phyloP scores from a whole-genome alignment of 331 rosid species.

The Malus hybrid region DNA sequence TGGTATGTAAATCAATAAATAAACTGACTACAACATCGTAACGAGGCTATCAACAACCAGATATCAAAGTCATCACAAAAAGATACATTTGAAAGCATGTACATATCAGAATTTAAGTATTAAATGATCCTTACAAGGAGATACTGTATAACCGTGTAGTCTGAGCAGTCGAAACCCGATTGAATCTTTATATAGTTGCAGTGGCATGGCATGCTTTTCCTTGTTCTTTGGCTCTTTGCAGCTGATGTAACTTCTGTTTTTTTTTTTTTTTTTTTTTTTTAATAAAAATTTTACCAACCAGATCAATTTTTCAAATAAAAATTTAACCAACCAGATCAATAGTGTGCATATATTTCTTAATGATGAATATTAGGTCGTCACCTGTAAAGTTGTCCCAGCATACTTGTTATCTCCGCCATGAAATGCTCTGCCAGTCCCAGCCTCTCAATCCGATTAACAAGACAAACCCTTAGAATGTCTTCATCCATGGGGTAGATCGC shows the following conservation, averaged over 20 bases:
- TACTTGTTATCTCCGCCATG: background rate
- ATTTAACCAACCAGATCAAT: background rate
- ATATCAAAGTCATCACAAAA: too few relatives aligned
- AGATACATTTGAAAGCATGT: too few relatives aligned
- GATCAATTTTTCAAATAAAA: background rate
- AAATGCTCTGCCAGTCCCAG: constrained; percentile 5
- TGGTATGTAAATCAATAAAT: background rate
- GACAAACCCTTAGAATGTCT: background rate
- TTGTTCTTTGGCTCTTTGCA: background rate
- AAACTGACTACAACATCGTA: background rate
- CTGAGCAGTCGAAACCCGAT: constrained; percentile 11
- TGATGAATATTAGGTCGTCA: background rate
- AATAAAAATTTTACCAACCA: too few relatives aligned
- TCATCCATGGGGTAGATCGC: background rate
- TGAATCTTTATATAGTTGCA: constrained; percentile 1
- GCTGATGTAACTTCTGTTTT: background rate
- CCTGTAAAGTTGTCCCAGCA: constrained; percentile 2
- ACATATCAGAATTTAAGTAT: too few relatives aligned
- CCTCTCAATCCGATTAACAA: constrained; percentile 10
- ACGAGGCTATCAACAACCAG: too few relatives aligned
- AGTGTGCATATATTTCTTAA: background rate
- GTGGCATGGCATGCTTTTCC: background rate
- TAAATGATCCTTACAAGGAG: background rate
- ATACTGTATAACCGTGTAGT: constrained; percentile 5
- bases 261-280: too few relatives aligned